A percentile compares a stretch with the other conserved stretches of the same genome.
These are phyloP conservation scores for Cyphellophora europaea DNA, from an alignment of 2,329 filamentous ascomycete species.

Conservation along the genomic window DNA sequence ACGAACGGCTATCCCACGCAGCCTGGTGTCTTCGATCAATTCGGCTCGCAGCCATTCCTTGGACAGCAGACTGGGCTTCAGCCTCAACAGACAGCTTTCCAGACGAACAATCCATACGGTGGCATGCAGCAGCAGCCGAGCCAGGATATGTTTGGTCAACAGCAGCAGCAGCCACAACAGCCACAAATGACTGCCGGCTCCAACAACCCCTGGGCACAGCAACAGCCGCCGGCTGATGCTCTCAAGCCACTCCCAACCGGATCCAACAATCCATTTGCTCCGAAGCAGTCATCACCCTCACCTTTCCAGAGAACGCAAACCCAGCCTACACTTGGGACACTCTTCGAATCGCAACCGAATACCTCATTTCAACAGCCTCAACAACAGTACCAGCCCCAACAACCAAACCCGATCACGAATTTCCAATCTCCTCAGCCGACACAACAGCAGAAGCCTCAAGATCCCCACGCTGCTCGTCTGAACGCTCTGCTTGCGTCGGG, in stretches of 20 bases:
- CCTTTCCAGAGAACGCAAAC: constrained; percentile 53
- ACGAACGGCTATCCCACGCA: constrained; percentile 64
- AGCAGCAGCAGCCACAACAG: constrained; percentile 44
- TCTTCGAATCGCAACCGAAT: constrained; percentile 78
- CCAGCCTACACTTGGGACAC: constrained; percentile 61
- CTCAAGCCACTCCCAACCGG: constrained; percentile 80
- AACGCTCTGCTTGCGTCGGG: constrained; percentile 78
- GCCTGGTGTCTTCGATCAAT: constrained; percentile 25
- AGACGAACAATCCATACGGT: constrained; percentile 50
- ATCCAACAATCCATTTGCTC: constrained; percentile 94
- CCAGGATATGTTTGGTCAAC: constrained; percentile 32
- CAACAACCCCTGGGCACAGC: constrained; percentile 86
- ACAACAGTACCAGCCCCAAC: constrained; percentile 29
- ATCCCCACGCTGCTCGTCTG: constrained; percentile 61
- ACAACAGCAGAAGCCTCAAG: constrained; percentile 31
- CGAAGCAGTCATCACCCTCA: constrained; percentile 24
- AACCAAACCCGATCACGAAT: constrained; percentile 43
- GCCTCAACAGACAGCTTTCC: constrained; percentile 52
- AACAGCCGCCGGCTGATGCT: constrained; percentile 49
- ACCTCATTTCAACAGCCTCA: constrained; percentile 39
- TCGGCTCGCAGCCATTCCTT: constrained; percentile 33
- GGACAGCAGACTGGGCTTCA: constrained; percentile 45
- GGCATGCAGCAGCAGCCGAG: constrained; percentile 37
- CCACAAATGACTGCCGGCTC: constrained; percentile 62
- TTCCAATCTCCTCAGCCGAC: constrained; percentile 36